Evolutionary conservation across 192 early-diverging fungal genomes (phyloP), one percentile per base, ranked within the genome.

Genomic region (Anaeromyces robustus): DNA sequence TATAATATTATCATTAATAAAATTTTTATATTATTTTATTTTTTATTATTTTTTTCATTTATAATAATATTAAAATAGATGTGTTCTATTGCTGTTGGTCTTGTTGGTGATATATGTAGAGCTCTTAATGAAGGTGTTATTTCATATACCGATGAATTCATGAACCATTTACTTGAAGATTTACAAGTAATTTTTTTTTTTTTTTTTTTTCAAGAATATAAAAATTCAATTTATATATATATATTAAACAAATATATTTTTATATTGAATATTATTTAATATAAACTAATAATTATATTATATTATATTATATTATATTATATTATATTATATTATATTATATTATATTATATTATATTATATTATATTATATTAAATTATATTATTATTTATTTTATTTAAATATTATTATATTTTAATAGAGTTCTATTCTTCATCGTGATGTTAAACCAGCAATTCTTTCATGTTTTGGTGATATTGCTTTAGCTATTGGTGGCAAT

Each of bases 381-480:
- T 52, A 52, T 39, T 7, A 29, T 37, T 22, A 29, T 22, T 26
- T 79, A 29, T 78, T 41, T 29, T 4, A 18, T 34, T 28, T 29
- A 5, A 30, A 31, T 80, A 32, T 12, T 22, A 28, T 29, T 5
- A 29, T 52, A 11, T 16, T 4, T 39, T 77, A 81, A 31, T 83
- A 92, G 83, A 92, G 86, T 77, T 92, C 93, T 37, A 89, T 89
- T 29, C 87, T 98, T 77, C 92, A 94, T 83, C 91, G 94, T 37
- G 89, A 89, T 77, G 94, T 98, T 77, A 97, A 97, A 88, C 96
- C 98, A 6, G 88, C 93, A 22, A 97, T 97, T 82, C 89, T 99
- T 29, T 96, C 96, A 2, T 93, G 92, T 86, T 96, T 99, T 89
- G 97, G 97, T 59, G 97, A 99, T 86, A 93, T 99, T 85, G 96